Percentiles rank a stretch among this genome's conserved stretches.
These are phyloP conservation scores for Wallacemonas sp. DNA, from an alignment of 208 protist genomes.

Conservation along the genomic window DNA sequence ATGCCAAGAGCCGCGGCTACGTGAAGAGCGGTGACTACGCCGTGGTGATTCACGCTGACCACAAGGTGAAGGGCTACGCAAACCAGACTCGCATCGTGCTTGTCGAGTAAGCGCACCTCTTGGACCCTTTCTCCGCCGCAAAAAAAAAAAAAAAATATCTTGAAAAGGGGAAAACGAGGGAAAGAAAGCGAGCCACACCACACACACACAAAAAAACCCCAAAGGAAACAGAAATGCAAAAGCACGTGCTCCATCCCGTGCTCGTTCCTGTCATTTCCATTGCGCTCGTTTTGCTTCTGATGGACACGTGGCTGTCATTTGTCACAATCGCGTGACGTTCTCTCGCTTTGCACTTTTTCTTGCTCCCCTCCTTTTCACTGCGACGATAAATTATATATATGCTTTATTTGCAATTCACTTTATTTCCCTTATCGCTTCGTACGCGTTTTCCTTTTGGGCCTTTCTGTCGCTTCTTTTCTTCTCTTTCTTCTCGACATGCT, in stretches of 20 bases:
- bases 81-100: constrained; percentile 84
- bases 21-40: constrained; percentile 57
- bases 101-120: constrained; percentile 31
- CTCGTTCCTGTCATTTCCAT: too few species aligned
- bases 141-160: constrained; percentile 4
- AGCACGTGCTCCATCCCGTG: too few species aligned
- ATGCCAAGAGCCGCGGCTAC: constrained; percentile 61
- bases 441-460: background rate
- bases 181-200: background rate
- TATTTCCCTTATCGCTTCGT: background rate
- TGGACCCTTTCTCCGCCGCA: background rate
- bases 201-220: background rate
- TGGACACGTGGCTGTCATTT: too few species aligned
- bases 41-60: constrained; percentile 82
- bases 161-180: too few species aligned
- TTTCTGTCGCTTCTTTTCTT: background rate
- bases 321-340: too few species aligned
- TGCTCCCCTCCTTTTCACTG: too few species aligned
- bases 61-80: constrained; percentile 87
- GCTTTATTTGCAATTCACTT: background rate
- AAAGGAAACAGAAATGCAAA: too few species aligned
- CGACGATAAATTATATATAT: too few species aligned
- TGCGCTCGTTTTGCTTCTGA: too few species aligned
- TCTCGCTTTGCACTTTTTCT: too few species aligned
- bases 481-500: background rate